Evolutionary conservation across 495 filamentous ascomycete species (phyloP).

Genomic region (Aspergillus cristatus): DNA sequence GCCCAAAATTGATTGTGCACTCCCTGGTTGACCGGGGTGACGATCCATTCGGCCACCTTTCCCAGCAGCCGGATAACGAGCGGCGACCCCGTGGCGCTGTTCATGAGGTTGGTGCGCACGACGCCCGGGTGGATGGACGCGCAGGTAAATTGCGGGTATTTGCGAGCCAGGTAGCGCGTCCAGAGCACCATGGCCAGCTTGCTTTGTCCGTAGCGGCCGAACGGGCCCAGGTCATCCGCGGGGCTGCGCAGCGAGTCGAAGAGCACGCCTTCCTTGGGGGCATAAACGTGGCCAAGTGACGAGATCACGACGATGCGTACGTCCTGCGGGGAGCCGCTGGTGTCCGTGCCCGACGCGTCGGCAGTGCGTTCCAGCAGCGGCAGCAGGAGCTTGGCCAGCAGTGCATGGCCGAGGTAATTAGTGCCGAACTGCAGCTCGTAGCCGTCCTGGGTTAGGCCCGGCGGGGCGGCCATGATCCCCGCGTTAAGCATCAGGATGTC

Average conservation of each 20-base stretch:
- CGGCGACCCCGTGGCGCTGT: constrained; percentile 7
- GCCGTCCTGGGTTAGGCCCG: constrained; percentile 43
- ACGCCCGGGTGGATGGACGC: constrained; percentile 40
- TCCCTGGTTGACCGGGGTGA: constrained; percentile 27
- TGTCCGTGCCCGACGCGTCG: constrained; percentile 24
- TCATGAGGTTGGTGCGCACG: constrained; percentile 23
- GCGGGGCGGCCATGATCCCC: constrained; percentile 51
- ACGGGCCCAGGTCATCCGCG: constrained; percentile 4
- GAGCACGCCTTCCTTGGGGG: constrained; percentile 42
- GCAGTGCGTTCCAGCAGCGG: constrained; percentile 34
- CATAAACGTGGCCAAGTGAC: constrained; percentile 24
- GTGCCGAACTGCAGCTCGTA: constrained; percentile 61
- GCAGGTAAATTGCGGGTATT: constrained; percentile 29
- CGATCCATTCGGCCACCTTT: too few species aligned
- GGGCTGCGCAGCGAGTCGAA: constrained; percentile 11
- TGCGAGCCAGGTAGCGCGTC: constrained; percentile 27
- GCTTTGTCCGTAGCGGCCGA: constrained; percentile 26
- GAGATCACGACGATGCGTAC: constrained; percentile 36
- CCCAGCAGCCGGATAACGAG: constrained; percentile 9
- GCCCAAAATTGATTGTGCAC: constrained; percentile 50
- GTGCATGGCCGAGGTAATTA: constrained; percentile 59
- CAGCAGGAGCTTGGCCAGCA: constrained; percentile 51
- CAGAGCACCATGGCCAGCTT: constrained; percentile 40
- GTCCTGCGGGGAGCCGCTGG: too few species aligned
- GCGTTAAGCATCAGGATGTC: constrained; percentile 61